These are phyloP conservation scores for Trametes versicolor DNA, from an alignment of 1,284 basidiomycete genomes.

Conservation along the genomic window DNA sequence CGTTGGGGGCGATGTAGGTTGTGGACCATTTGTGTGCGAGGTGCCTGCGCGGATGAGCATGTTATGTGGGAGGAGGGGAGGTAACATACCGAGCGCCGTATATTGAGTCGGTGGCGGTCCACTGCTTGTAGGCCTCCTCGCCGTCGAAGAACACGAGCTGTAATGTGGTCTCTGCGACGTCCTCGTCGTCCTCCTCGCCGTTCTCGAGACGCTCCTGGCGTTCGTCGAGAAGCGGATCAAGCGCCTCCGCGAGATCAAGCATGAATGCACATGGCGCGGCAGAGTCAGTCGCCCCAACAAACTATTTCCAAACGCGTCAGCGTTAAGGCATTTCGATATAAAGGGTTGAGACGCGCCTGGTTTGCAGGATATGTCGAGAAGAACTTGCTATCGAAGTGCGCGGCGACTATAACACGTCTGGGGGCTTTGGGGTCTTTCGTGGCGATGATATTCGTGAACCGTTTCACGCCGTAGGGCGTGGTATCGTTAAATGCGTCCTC, in stretches of 20 bases:
- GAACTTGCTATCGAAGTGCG: conserved; percentile 97
- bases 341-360: conserved; percentile 60
- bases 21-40: conserved; percentile 86
- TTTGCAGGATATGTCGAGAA: conserved; percentile 77
- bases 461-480: conserved; percentile 88
- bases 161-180: conserved; percentile 84
- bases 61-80: background rate
- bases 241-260: conserved; percentile 86
- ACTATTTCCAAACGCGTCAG: conserved; percentile 58
- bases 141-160: conserved; percentile 99
- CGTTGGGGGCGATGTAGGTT: conserved; percentile 69
- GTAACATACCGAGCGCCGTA: conserved; percentile 87
- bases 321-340: background rate
- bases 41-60: conserved; percentile 62
- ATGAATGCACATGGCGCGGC: conserved; percentile 96
- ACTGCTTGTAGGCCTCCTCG: conserved; percentile 94
- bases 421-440: conserved; percentile 92
- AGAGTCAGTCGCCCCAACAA: conserved; percentile 97
- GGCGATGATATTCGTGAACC: conserved; percentile 93
- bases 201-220: conserved; percentile 66
- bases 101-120: conserved; percentile 92
- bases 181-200: conserved; percentile 76
- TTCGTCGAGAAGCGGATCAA: conserved; percentile 76
- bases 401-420: conserved; percentile 86
- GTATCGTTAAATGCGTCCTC: conserved; percentile 79